phyloP scores from a whole-genome alignment of 352 stramenopile genomes.

The Vaucheria bursata region DNA sequence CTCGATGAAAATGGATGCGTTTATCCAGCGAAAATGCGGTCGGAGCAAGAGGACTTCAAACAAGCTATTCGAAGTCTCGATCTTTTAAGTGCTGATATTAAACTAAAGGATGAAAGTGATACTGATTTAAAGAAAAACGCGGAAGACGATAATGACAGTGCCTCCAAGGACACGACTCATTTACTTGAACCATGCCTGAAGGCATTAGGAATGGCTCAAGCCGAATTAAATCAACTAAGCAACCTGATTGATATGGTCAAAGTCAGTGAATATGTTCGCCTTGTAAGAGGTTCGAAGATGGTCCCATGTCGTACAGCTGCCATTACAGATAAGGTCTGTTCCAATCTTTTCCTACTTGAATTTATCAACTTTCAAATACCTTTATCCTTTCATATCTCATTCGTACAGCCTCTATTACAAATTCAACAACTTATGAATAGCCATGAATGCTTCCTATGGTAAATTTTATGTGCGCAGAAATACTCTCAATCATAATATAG shows the following conservation, averaged over 20 bases:
- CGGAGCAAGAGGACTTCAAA: constrained; percentile 39
- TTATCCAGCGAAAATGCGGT: constrained; percentile 25
- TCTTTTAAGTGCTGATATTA: constrained; percentile 1
- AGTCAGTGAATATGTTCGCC: constrained; percentile 26
- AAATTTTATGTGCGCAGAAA: too few species aligned
- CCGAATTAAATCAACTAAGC: constrained; percentile 43
- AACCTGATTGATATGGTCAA: constrained; percentile 38
- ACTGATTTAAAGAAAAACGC: not conserved
- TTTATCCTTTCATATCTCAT: too few species aligned
- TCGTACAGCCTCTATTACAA: too few species aligned
- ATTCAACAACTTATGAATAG: too few species aligned
- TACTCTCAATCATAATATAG: too few species aligned
- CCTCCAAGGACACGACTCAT: constrained; percentile 14
- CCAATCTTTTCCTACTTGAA: too few species aligned
- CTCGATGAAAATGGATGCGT: not conserved
- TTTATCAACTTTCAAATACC: too few species aligned
- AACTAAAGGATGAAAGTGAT: not conserved
- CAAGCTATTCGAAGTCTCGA: constrained; percentile 29
- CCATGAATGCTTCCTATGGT: too few species aligned
- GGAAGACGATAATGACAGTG: constrained; percentile 9
- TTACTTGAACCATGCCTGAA: constrained; percentile 26
- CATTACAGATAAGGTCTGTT: too few species aligned
- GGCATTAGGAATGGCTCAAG: constrained; percentile 38
- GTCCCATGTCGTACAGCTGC: too few species aligned
- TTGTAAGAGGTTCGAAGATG: constrained; percentile 15